Evolutionary conservation across 2,329 filamentous ascomycete species (phyloP), one percentile per base, ranked within the genome.

Genomic region (Didymella segeticola): DNA sequence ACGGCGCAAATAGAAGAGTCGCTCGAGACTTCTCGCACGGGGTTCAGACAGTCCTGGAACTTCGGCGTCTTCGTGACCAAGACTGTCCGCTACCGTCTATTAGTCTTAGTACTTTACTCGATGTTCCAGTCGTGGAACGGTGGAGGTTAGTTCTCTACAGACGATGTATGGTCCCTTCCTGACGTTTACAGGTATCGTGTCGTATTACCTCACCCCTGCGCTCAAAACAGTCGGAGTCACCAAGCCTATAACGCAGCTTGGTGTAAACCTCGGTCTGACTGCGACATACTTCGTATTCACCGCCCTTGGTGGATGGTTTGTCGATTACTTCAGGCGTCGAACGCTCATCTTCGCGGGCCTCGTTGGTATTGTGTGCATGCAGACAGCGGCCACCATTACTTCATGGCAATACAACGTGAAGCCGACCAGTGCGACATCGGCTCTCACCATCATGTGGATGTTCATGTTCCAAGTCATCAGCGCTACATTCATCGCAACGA

Each of bases 391-490:
- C 6, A 81, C 79, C 0, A 79, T 81, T 39, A 80, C 79, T 1
- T 77, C 77, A 5, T 81, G 79, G 80, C 74, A 75, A 46, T 82
- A 78, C 56, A 64, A 60, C 8, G 20, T 75, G 5, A 62, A 63
- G 9, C 36, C 41, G 4, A 41, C 57, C 5, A 62, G 67, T 14
- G 71, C 75, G 1, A 68, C 76, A 4, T 77, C 76, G 5, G 73
- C 66, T 4, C 64, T 81, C 3, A 79, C 78, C 0, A 69, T 82
- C 3, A 66, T 79, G 41, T 82, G 77, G 76, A 76, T 81, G 33
- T 82, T 79, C 60, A 59, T 77, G 41, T 82, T 80, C 67, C 79
- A 82, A 61, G 72, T 79, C 15, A 79, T 75, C 63, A 79, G 75
- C 1, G 75, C 79, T 0, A 69, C 71, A 1, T 71, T 81, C 29